Evolutionary conservation across 768 basidiomycete genomes (phyloP), one percentile per base, ranked within the genome.

Genomic region (Trametes cubensis): DNA sequence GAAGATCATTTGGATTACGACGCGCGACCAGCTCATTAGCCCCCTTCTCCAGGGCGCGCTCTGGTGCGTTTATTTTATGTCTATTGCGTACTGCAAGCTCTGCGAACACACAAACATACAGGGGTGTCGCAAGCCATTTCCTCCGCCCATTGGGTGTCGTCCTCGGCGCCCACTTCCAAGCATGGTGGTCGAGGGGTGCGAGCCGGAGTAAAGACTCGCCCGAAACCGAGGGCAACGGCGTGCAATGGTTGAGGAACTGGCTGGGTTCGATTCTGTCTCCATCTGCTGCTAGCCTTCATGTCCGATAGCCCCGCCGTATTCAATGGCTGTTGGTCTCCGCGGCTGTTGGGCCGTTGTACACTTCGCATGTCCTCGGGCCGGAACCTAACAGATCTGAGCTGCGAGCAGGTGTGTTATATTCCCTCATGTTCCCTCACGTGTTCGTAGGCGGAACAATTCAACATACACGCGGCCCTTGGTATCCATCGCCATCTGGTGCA

Each of bases 1-100:
- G 6, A 77, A 78, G 58, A 76, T 90, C 10, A 61, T 78, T 20
- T 90, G 86, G 83, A 75, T 88, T 44, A 90, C 89, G 17, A 68
- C 81, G 18, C 79, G 85, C 55, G 89, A 91, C 74, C 88, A 90
- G 67, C 76, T 90, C 52, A 73, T 90, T 64, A 83, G 82, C 60
- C 89, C 89, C 5, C 70, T 91, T 7, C 38, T 88, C 28, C 89
- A 90, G 70, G 89, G 89, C 18, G 77, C 81, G 26, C 70, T 87
- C 30, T 89, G 88, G 89, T 89, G 63, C 67, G 86, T 64, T 2
- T 21, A 34, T 38, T 3, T 14, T 34, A 26, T 42, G 55, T 28
- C 15, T 61, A 34, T 25, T 40, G n/a, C 6, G 5, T 20, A 50
- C n/a, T 14, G 41, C 10, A 4, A 17, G 25, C 8, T 10, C 34